Evolutionary conservation across 345 rosid species (phyloP), one percentile per base, ranked within the genome.

Genomic region (Heritiera fomes): DNA sequence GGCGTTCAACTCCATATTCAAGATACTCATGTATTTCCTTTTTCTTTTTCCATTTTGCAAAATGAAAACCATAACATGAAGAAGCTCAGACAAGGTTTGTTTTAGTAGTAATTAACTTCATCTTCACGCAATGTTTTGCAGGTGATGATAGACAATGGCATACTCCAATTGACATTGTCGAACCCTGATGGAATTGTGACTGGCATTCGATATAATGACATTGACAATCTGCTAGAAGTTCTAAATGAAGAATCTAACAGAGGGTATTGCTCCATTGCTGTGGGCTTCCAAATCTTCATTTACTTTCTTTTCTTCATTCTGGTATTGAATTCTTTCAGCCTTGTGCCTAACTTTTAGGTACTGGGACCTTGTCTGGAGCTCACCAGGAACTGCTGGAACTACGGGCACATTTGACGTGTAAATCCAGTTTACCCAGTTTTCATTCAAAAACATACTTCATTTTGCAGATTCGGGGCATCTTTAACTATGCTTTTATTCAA

Each of bases 151-250:
- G 95, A 91, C 68, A 94, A 94, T 82, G 96, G 98, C 61, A 77
- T 91, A 40, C 80, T 93, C n/a, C 89, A 86, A 82, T 89, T 94
- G 43, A 90, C 93, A 2, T 82, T 92, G 34, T 92, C 97, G 0
- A 91, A 90, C 59, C 98, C 98, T 3, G 93, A 76, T 7, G 97
- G 97, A 71, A 89, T 91, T 13, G 92, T 94, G 46, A 90, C 95
- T 0, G 90, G 96, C 32, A 87, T 94, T 28, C 87, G 76, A 60
- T 94, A 85, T 46, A 83, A 84, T 78, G 91, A 87, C 84, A 86
- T 92, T 2, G 96, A 90, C 84, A 94, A 94, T 83, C 81, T 94
- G 86, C 97, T 94, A 8, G 98, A 94, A 88, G 89, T 90, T 84
- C 89, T 82, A 18, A 94, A 92, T 64, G 92, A 88, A 10, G 98